Conservation (phyloP, 305 asterid genomes). For the Lippia alba region DNA sequence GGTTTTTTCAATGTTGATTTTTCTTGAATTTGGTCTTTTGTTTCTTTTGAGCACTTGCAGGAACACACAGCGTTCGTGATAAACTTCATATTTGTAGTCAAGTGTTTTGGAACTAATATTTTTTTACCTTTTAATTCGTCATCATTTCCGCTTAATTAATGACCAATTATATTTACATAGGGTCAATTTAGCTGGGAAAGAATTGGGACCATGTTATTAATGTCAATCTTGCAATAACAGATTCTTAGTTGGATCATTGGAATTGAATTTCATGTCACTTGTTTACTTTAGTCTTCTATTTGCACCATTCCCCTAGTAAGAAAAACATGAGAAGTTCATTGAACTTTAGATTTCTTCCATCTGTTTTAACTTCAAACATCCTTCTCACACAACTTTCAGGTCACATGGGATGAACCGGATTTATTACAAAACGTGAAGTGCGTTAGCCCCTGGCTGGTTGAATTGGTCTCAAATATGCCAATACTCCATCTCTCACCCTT, state of each 20-base stretch:
- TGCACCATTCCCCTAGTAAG: background rate
- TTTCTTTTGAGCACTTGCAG: background rate
- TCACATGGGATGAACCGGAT: slow-evolving; percentile 78
- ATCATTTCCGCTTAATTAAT: background rate
- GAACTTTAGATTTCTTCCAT: background rate
- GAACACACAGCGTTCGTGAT: background rate
- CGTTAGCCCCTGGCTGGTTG: slow-evolving; percentile 78
- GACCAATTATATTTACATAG: slow-evolving; percentile 2
- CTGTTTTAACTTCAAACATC: slow-evolving; percentile 9
- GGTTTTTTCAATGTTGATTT: background rate
- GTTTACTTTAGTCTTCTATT: slow-evolving; percentile 4
- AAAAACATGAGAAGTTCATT: background rate
- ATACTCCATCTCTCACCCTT: slow-evolving; percentile 55
- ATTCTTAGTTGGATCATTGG: background rate
- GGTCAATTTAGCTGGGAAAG: background rate
- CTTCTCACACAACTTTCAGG: slow-evolving; percentile 41
- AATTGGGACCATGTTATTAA: background rate
- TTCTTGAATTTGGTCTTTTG: background rate
- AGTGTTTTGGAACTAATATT: slow-evolving; percentile 7
- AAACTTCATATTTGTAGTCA: background rate
- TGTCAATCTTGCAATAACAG: background rate
- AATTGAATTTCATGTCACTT: background rate
- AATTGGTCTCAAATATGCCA: slow-evolving; percentile 65
- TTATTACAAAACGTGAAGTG: slow-evolving; percentile 63
- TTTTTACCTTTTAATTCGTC: background rate